These are phyloP conservation scores for Aspergillus sclerotialis DNA, from an alignment of 2,329 filamentous ascomycete genomes.

Conservation along the genomic window DNA sequence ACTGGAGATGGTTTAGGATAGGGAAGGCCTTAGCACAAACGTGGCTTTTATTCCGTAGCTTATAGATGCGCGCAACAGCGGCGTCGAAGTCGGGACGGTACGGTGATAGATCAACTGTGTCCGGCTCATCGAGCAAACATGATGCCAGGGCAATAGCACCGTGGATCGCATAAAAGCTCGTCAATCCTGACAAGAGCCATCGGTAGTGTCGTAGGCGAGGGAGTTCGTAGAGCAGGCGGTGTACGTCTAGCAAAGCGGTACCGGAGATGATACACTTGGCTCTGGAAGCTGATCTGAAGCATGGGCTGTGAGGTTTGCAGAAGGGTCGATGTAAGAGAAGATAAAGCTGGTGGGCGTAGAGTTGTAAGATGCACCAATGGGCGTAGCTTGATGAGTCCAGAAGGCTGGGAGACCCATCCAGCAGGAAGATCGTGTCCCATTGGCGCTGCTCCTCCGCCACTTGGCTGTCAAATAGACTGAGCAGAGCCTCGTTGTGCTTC, in stretches of 20 bases:
- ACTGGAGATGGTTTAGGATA: conserved; percentile 6
- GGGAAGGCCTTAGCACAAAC: conserved; percentile 3
- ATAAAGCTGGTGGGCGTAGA: conserved; percentile 23
- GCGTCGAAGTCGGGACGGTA: conserved; percentile 1
- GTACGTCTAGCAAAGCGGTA: conserved; percentile 14
- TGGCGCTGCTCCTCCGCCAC: conserved; percentile 12
- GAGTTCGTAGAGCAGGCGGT: conserved; percentile 13
- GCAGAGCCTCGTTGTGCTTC: conserved; percentile 3
- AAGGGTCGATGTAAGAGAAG: conserved; percentile 22
- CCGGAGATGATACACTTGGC: conserved; percentile 15
- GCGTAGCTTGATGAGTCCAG: conserved; percentile 16
- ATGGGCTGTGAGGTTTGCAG: conserved; percentile 4
- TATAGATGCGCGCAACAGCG: neutral
- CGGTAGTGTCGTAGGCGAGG: conserved; percentile 14
- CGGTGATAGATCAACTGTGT: neutral
- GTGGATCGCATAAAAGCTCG: conserved; percentile 20
- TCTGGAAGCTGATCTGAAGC: conserved; percentile 6
- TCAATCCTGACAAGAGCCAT: conserved; percentile 20
- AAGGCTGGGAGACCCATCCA: conserved; percentile 10
- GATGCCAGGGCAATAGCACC: conserved; percentile 18
- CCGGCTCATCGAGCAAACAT: conserved; percentile 7
- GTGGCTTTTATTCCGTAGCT: neutral
- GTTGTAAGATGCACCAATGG: conserved; percentile 22
- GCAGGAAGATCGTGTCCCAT: conserved; percentile 12
- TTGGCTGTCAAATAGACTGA: conserved; percentile 7